Evolutionary conservation across 225 moss, liverwort and hornwort genomes (phyloP), one percentile per base, ranked within the genome.

Genomic region (Takakia lepidozioides): DNA sequence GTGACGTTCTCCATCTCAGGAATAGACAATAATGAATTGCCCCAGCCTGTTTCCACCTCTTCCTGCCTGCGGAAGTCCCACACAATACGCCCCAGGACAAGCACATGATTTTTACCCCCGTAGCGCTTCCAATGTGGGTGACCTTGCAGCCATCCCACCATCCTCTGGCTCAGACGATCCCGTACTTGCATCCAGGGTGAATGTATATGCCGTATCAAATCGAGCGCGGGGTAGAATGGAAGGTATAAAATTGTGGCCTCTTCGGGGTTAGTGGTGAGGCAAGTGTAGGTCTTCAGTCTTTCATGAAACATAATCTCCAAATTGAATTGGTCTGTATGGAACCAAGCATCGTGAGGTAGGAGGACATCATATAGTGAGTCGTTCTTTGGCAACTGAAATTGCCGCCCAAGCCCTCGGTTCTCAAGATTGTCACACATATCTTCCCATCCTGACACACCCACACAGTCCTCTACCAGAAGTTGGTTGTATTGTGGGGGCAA

Each of bases 271-370:
- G 65, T 34, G 0, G 95, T 90, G 30, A 80, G 58, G 47, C 95
- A 95, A 1, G 67, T 38, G 58, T 87, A 73, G 2, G 19, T 19
- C 21, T 80, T 82, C 35, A 88, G 34, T 10, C 88, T 61, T 16
- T 78, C 80, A 54, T 83, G 83, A 0, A 93, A 37, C 2, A 49
- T 37, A 0, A 88, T 48, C 50, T 88, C 92, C 22, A 93, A 58
- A 18, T 70, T 57, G 75, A 88, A 93, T 25, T 93, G 92, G 6
- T 88, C 78, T 7, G 92, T 93, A 30, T 61, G 60, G 58, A 68
- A 81, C 88, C 88, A 93, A 0, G 73, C 35, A 7, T 60, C 56
- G 2, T 66, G 20, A 7, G 88, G 85, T 2, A 45, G 79, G 40
- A 88, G 77, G 24, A 71, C 37, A 5, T 49, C 49, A 42, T 50